Percentiles rank a stretch among this genome's conserved stretches.
phyloP scores from a whole-genome alignment of 805 yeast species.

The Cyberlindnera japonica region DNA sequence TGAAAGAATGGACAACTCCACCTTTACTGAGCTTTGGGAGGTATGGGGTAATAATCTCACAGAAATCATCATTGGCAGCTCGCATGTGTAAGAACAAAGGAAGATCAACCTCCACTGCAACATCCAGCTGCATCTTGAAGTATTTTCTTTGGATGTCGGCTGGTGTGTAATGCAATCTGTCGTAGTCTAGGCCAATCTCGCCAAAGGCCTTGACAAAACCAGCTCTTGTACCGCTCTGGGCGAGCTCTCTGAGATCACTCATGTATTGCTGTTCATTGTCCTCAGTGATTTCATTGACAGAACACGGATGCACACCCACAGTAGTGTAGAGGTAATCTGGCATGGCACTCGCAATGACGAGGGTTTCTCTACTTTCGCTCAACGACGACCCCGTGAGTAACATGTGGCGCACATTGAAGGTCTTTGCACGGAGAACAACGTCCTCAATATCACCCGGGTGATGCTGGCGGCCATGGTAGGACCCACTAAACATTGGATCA shows the following conservation, averaged over 20 bases:
- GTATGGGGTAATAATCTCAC: slow-evolving; percentile 59
- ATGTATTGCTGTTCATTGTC: slow-evolving; percentile 39
- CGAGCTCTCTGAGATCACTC: slow-evolving; percentile 44
- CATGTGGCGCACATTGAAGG: slow-evolving; percentile 62
- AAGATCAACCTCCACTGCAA: slow-evolving; percentile 52
- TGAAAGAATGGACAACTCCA: slow-evolving; percentile 95
- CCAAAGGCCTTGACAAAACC: slow-evolving; percentile 81
- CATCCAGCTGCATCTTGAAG: slow-evolving; percentile 71
- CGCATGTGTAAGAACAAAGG: slow-evolving; percentile 93
- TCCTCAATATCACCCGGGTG: slow-evolving; percentile 65
- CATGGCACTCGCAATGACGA: slow-evolving; percentile 43
- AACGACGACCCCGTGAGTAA: slow-evolving; percentile 83
- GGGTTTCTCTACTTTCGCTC: slow-evolving; percentile 58
- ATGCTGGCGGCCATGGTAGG: slow-evolving; percentile 62
- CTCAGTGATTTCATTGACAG: slow-evolving; percentile 51
- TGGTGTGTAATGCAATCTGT: slow-evolving; percentile 74
- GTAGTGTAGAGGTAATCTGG: slow-evolving; percentile 53
- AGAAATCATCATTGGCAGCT: slow-evolving; percentile 77
- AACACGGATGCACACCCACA: slow-evolving; percentile 95
- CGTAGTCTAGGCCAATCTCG: slow-evolving; percentile 94
- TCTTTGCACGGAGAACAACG: slow-evolving; percentile 64
- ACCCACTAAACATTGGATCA: slow-evolving; percentile 84
- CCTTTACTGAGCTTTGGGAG: slow-evolving; percentile 27
- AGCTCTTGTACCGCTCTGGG: slow-evolving; percentile 40
- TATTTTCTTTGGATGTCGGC: slow-evolving; percentile 61